phyloP scores from a whole-genome alignment of 768 basidiomycete genomes.

The Rhodotorula diobovata region DNA sequence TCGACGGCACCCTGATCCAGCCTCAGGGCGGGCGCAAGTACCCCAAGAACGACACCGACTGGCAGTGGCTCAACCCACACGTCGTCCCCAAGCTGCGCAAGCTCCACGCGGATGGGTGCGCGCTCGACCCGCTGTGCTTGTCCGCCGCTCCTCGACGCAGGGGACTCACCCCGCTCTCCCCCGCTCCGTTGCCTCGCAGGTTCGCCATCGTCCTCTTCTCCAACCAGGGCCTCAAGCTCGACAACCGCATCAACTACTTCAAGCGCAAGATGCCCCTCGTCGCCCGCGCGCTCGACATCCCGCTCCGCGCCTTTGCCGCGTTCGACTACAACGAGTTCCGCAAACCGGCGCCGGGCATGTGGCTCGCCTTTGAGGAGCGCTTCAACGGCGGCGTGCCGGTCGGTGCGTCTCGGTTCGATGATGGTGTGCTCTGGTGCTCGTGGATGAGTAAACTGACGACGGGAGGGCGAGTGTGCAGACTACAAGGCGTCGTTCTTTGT shows the following conservation, averaged over 20 bases:
- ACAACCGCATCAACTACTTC: constrained; percentile 26
- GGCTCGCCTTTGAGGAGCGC: constrained; percentile 41
- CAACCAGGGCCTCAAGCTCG: constrained; percentile 76
- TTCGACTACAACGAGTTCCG: constrained; percentile 47
- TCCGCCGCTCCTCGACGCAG: too few relatives aligned
- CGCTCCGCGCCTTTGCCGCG: constrained; percentile 49
- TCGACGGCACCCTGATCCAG: constrained; percentile 78
- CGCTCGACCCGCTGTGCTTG: too few relatives aligned
- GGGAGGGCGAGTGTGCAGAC: too few relatives aligned
- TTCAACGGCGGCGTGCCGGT: constrained; percentile 58
- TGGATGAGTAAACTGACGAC: too few relatives aligned
- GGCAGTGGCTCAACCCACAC: constrained; percentile 68
- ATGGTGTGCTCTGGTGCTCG: too few relatives aligned
- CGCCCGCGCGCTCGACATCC: constrained; percentile 37
- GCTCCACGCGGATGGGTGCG: constrained; percentile 61
- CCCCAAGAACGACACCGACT: constrained; percentile 53
- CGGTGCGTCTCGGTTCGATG: constrained; percentile 53
- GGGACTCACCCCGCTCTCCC: neutral
- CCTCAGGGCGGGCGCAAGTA: constrained; percentile 51
- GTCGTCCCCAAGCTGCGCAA: constrained; percentile 64
- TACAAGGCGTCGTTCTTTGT: constrained; percentile 47
- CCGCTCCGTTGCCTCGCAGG: constrained; percentile 47
- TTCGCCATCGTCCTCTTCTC: constrained; percentile 71
- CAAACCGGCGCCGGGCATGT: constrained; percentile 51
- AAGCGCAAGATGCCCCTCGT: constrained; percentile 31